A percentile compares a stretch with the other conserved stretches of the same genome.
Evolutionary conservation across 148 eudicot genomes (phyloP).

Genomic region (Heliosperma pusillum): DNA sequence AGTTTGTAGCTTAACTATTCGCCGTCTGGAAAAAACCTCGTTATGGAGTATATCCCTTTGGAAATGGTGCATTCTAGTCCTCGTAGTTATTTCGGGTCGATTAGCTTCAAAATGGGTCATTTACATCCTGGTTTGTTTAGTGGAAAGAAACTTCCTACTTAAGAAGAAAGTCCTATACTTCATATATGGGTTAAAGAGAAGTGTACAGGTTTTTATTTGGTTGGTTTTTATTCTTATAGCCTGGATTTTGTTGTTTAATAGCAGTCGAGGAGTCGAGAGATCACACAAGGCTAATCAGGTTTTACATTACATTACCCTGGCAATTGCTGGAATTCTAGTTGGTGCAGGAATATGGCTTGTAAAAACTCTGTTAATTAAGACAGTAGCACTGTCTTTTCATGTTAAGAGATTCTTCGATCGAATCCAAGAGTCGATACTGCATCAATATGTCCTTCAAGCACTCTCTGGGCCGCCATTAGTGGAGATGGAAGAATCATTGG

Average conservation of each 20-base stretch:
- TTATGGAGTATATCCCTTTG: constrained; percentile 55
- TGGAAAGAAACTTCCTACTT: constrained; percentile 59
- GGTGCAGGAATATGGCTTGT: constrained; percentile 72
- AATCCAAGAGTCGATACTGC: constrained; percentile 69
- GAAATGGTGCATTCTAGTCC: constrained; percentile 69
- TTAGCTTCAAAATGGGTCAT: constrained; percentile 51
- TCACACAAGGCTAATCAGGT: constrained; percentile 34
- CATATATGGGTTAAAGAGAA: constrained; percentile 53
- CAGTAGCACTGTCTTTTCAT: constrained; percentile 66
- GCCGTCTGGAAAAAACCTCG: constrained; percentile 12
- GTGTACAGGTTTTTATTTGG: constrained; percentile 66
- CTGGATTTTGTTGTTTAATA: constrained; percentile 60
- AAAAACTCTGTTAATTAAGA: constrained; percentile 60
- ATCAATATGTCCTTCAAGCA: constrained; percentile 70
- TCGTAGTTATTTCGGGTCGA: constrained; percentile 61
- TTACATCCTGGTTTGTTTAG: constrained; percentile 40
- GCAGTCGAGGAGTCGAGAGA: constrained; percentile 39
- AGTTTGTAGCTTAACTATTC: constrained; percentile 39
- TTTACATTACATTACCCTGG: constrained; percentile 53
- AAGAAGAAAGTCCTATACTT: constrained; percentile 73
- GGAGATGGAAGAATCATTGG: constrained; percentile 28
- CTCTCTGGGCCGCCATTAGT: constrained; percentile 56
- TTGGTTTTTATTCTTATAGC: constrained; percentile 59
- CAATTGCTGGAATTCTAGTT: constrained; percentile 48
- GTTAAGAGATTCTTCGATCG: constrained; percentile 74